Base-by-base conservation (phyloP, 345 rosid genomes). In the Eucalyptus microcorys region DNA sequence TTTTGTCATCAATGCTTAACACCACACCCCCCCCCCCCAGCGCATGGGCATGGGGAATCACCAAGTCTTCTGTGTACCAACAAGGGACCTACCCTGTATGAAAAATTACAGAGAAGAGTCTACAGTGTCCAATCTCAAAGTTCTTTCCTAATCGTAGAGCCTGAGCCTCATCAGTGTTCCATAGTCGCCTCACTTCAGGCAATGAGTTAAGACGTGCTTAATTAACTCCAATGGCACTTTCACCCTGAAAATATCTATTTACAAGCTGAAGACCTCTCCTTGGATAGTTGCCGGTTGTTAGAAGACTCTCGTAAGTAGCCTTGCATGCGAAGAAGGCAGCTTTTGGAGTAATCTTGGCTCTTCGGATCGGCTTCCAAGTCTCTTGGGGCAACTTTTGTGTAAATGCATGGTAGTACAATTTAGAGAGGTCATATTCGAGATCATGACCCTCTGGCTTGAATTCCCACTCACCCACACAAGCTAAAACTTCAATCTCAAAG, bases 11-110 rank as follows among this genome's bases (percentile, higher is more conserved):
- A 34, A 68, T 68, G 80, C 42, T 16, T 4, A 19, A 37, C 21
- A 4, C 6, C 3, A 10, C 13, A 4, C 27, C 8, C 19, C 3
- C 3, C 21, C 3, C 3, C 21, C 19, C 7, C 17, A 3, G 15
- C 6, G 15, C 6, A 48, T 48, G 49, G 49, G 49, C 49, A 48
- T 48, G 52, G 52, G 52, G 52, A 15, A 49, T 68, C 52, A 49
- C 52, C 52, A 2, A 49, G 15, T 15, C 52, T 49, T 49, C 52
- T 15, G 15, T 49, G 24, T 68, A 68, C 43, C 80, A 19, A 68
- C 43, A 34, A 11, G 43, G 43, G 43, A 68, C 24, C 22, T 8
- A 68, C 43, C 80, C 22, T 68, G 37, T 68, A 34, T 68, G 80
- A 68, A 68, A 59, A 34, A 68, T 68, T 68, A 68, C 42, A 34